Percentiles rank a stretch among this genome's conserved stretches.
These are phyloP conservation scores for Penicillium diatomitis DNA, from an alignment of 495 filamentous ascomycete genomes.

Conservation along the genomic window DNA sequence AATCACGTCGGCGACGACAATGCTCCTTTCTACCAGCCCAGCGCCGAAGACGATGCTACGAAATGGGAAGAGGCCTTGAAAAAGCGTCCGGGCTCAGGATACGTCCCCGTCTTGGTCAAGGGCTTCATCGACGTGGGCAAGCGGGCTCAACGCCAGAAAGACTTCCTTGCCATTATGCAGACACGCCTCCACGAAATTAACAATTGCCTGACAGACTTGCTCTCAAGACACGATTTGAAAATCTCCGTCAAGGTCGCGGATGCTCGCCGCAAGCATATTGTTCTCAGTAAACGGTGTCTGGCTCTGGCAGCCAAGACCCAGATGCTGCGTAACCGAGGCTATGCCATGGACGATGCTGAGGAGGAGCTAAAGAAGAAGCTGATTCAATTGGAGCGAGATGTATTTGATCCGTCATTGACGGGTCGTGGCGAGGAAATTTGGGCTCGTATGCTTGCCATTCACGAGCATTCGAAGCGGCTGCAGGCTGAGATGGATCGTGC, in stretches of 20 bases:
- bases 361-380: slow-evolving; percentile 86
- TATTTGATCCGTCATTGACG: slow-evolving; percentile 75
- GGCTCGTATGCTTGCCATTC: slow-evolving; percentile 81
- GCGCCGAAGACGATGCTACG: slow-evolving; percentile 62
- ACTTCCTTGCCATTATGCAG: slow-evolving; percentile 63
- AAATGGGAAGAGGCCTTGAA: slow-evolving; percentile 92
- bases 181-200: slow-evolving; percentile 88
- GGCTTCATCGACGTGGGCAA: slow-evolving; percentile 65
- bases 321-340: slow-evolving; percentile 81
- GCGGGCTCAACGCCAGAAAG: slow-evolving; percentile 68
- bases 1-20: slow-evolving; percentile 74
- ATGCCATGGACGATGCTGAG: slow-evolving; percentile 83
- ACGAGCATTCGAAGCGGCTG: slow-evolving; percentile 69
- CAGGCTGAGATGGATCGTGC: slow-evolving; percentile 68
- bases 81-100: slow-evolving; percentile 68
- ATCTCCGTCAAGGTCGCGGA: slow-evolving; percentile 72
- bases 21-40: slow-evolving; percentile 74
- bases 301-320: slow-evolving; percentile 86
- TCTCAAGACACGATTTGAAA: slow-evolving; percentile 73
- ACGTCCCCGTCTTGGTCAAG: slow-evolving; percentile 62
- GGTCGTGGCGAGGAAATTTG: slow-evolving; percentile 91
- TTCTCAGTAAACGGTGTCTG: slow-evolving; percentile 72
- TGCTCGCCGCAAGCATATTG: slow-evolving; percentile 68
- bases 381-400: slow-evolving; percentile 56
- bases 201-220: slow-evolving; percentile 63